Evolutionary conservation across 306 rosid species (phyloP), one percentile per base, ranked within the genome.

Genomic region (Ceratonia siliqua): DNA sequence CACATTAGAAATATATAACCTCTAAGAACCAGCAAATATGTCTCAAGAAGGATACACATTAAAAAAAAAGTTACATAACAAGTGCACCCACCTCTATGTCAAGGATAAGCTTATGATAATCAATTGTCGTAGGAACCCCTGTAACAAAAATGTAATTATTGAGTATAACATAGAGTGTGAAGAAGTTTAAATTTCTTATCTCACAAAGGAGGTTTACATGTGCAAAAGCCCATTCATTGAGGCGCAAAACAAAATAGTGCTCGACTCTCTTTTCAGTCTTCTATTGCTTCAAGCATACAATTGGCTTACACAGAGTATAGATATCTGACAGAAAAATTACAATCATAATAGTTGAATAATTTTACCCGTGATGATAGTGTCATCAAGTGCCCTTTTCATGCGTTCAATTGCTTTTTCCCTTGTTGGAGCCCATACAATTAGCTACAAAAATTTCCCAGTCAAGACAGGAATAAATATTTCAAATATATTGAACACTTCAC

Each of bases 381-480:
- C 99, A 4, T 89, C 77, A 42, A 94, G 99, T 75, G 99, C 99
- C 81, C 99, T 89, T 79, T 88, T 94, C 99, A 94, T 94, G 81
- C 97, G 98, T 6, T 90, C 92, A 54, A 94, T 89, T 53, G 99
- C 99, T 85, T 94, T 94, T 81, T 87, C 99, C 75, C 99, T 88
- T 32, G 97, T 92, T 67, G 99, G 99, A 86, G 99, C 99, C 99
- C 99, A 94, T 17, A 94, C 99, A 83, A 94, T 89, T 80, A 94
- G 93, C 99, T 94, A 53, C 28, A 86, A 62, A 70, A 78, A 6
- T 58, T 61, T 66, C 20, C 65, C 48, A 76, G 57, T 61, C 74
- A 76, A 48, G 58, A 41, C 56, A 77, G 25, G 67, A 32, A 42
- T 9, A 58, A 76, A 48, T 11, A 6, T 54, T 72, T 43, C 81